phyloP scores from a whole-genome alignment of 202 grass and related monocot genomes.

The Zizania palustris region DNA sequence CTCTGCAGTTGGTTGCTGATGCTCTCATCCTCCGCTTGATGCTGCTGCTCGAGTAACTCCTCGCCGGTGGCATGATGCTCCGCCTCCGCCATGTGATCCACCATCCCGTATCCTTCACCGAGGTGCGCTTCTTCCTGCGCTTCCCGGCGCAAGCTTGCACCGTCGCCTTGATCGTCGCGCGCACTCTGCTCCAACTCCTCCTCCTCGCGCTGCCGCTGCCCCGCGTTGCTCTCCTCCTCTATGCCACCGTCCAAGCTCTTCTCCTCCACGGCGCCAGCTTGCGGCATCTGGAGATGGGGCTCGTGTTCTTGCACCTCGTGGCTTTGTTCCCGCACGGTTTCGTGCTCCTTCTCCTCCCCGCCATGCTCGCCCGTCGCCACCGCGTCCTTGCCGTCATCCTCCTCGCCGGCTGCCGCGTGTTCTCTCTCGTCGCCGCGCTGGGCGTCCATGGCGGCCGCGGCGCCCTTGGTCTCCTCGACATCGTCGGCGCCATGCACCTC shows the following conservation, averaged over 20 bases:
- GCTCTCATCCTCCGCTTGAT: not conserved
- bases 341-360: constrained; percentile 23
- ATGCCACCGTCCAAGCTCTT: constrained; percentile 71
- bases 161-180: constrained; percentile 37
- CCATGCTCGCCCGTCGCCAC: not conserved
- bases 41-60: constrained; percentile 19
- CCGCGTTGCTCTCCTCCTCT: constrained; percentile 64
- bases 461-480: constrained; percentile 24
- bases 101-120: constrained; percentile 35
- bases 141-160: constrained; percentile 30
- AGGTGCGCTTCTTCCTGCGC: constrained; percentile 46
- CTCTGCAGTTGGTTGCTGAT: constrained; percentile 11
- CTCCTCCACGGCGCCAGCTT: constrained; percentile 45
- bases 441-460: constrained; percentile 18
- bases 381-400: not conserved
- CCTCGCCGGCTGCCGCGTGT: not conserved
- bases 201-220: constrained; percentile 51
- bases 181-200: constrained; percentile 55
- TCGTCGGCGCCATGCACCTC: constrained; percentile 33
- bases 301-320: not conserved
- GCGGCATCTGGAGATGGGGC: constrained; percentile 44
- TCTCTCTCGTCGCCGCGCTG: constrained; percentile 11
- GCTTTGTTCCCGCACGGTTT: constrained; percentile 23
- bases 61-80: not conserved
- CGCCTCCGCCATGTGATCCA: constrained; percentile 18